Evolutionary conservation across 177 flowering plant species (phyloP).

Genomic region (Vitis hybrid): DNA sequence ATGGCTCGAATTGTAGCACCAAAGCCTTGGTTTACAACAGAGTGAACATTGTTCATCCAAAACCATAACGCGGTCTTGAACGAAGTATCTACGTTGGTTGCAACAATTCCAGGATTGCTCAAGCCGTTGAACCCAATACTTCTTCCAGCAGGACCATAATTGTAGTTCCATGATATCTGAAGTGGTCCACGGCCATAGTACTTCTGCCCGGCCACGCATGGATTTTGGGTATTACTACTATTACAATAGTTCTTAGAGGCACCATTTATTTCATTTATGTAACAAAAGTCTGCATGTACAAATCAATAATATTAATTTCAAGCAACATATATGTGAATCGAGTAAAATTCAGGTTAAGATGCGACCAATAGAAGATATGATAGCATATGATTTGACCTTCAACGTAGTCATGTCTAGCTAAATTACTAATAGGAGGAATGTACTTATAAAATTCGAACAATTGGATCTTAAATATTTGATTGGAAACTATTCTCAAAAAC

Average conservation of each 20-base stretch:
- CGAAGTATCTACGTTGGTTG: constrained; percentile 7
- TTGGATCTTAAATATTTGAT: too few relatives aligned
- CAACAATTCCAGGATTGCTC: constrained; percentile 25
- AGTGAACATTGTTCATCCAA: constrained; percentile 22
- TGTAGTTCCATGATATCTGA: constrained; percentile 38
- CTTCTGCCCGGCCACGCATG: constrained; percentile 17
- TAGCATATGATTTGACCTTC: too few relatives aligned
- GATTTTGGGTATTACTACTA: constrained; percentile 11
- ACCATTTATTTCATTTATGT: constrained; percentile 1
- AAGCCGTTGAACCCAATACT: constrained; percentile 21
- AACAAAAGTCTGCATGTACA: too few relatives aligned
- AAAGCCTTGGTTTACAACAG: constrained; percentile 22
- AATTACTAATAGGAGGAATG: too few relatives aligned
- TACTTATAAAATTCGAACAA: too few relatives aligned
- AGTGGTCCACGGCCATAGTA: constrained; percentile 35
- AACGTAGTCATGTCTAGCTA: too few relatives aligned
- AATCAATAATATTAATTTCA: too few relatives aligned
- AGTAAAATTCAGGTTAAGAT: too few relatives aligned
- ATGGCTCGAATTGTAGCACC: constrained; percentile 29
- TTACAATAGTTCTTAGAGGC: constrained; percentile 15
- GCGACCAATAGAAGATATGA: rapidly evolving
- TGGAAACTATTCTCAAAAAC: too few relatives aligned
- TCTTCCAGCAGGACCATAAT: constrained; percentile 31
- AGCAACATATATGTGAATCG: too few relatives aligned
- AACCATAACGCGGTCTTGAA: constrained; percentile 34